Evolutionary conservation across 164 flowering plant genomes (phyloP).

Genomic region (Nymphaea thermarum): DNA sequence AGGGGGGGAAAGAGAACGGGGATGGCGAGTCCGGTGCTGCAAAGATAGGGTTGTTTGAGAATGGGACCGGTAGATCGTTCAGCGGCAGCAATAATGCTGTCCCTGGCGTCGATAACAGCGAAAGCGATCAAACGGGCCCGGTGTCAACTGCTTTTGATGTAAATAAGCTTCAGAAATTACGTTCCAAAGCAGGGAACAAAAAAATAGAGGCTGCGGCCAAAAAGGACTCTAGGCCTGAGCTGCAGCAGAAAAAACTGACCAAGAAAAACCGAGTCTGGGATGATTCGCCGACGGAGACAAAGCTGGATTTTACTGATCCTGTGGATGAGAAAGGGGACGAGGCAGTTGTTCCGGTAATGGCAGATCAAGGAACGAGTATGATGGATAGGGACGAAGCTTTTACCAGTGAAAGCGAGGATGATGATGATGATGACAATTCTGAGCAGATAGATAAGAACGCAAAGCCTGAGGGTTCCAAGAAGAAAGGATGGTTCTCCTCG

Average conservation of each 20-base stretch:
- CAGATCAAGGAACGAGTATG: slow-evolving; percentile 75
- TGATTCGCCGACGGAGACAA: slow-evolving; percentile 50
- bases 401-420: slow-evolving; percentile 79
- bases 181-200: slow-evolving; percentile 68
- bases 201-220: slow-evolving; percentile 46
- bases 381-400: slow-evolving; percentile 84
- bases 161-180: slow-evolving; percentile 62
- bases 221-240: slow-evolving; percentile 35
- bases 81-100: slow-evolving; percentile 7
- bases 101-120: slow-evolving; percentile 28
- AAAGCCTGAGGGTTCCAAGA: slow-evolving; percentile 39
- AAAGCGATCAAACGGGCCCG: slow-evolving; percentile 24
- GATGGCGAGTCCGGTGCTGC: slow-evolving; percentile 29
- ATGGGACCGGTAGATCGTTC: slow-evolving; percentile 6
- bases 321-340: slow-evolving; percentile 50
- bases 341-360: slow-evolving; percentile 31
- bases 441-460: slow-evolving; percentile 14
- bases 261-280: slow-evolving; percentile 95
- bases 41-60: slow-evolving; percentile 3
- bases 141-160: slow-evolving; percentile 82
- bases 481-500: slow-evolving; percentile 93
- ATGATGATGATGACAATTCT: slow-evolving; percentile 39
- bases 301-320: slow-evolving; percentile 85
- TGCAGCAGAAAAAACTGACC: slow-evolving; percentile 59
- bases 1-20: slow-evolving; percentile 41